These are phyloP conservation scores for Henckelia pumila DNA, from an alignment of 257 asterid genomes.

Conservation along the genomic window DNA sequence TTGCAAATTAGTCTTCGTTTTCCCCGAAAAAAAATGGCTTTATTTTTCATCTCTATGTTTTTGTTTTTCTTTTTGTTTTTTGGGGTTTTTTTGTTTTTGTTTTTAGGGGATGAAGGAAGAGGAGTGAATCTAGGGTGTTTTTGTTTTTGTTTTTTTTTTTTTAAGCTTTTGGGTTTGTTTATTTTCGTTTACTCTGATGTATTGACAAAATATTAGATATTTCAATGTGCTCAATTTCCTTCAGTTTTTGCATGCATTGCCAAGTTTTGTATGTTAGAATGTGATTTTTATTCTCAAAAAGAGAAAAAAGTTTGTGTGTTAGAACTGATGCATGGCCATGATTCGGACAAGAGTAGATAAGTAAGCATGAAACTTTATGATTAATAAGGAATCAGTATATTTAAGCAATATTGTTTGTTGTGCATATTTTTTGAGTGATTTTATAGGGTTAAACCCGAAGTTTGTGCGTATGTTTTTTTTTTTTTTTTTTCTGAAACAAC, in stretches of 20 bases:
- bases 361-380: too few relatives aligned
- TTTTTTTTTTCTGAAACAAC: too few relatives aligned
- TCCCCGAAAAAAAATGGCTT: background rate
- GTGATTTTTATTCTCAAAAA: too few relatives aligned
- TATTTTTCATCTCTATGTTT: background rate
- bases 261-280: background rate
- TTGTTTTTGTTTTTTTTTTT: conserved; percentile 21
- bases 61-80: background rate
- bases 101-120: conserved; percentile 14
- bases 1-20: background rate
- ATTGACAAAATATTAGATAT: conserved; percentile 13
- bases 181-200: conserved; percentile 3
- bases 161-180: conserved; percentile 6
- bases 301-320: too few relatives aligned
- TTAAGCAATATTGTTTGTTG: too few relatives aligned
- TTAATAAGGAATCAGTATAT: background rate
- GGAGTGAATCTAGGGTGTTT: conserved; percentile 15
- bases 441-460: too few relatives aligned
- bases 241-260: background rate
- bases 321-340: background rate
- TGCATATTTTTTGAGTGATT: too few relatives aligned
- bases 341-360: too few relatives aligned
- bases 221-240: background rate
- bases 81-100: background rate
- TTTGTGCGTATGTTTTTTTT: too few relatives aligned